A percentile compares a stretch with the other conserved stretches of the same genome.
Evolutionary conservation across 2,329 filamentous ascomycete species (phyloP).

Genomic region (Calonectria fujianensis): DNA sequence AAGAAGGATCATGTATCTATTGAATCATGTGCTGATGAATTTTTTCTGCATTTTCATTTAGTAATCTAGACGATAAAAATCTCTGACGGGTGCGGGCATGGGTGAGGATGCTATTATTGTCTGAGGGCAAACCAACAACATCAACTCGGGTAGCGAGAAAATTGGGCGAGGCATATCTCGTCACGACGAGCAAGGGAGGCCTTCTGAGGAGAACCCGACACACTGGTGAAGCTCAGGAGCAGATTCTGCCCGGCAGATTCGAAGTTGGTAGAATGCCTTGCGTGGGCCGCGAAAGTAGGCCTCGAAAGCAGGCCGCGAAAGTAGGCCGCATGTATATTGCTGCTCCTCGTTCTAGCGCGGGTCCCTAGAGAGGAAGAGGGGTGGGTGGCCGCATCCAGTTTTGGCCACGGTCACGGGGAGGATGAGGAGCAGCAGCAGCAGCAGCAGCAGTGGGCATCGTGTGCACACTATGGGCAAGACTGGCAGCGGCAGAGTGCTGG

Average conservation of each 20-base stretch:
- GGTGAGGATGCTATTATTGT: not conserved
- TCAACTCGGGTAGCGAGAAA: not conserved
- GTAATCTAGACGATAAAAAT: not conserved
- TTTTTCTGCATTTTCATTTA: not conserved
- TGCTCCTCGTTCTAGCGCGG: constrained; percentile 19
- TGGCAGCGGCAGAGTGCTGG: not conserved
- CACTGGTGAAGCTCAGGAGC: constrained; percentile 20
- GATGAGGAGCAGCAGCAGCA: constrained; percentile 22
- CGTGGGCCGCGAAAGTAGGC: constrained; percentile 35
- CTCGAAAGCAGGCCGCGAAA: constrained; percentile 27
- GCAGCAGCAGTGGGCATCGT: not conserved
- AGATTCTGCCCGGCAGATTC: constrained; percentile 31
- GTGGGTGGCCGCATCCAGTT: constrained; percentile 2
- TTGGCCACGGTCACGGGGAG: constrained; percentile 20
- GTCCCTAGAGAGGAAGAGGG: not conserved
- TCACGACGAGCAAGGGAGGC: not conserved
- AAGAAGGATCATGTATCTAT: not conserved
- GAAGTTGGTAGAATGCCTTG: constrained; percentile 50
- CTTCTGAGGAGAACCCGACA: constrained; percentile 22
- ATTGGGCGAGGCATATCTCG: not conserved
- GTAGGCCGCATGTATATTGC: constrained; percentile 33
- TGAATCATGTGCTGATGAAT: not conserved
- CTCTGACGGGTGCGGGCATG: not conserved
- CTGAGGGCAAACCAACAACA: not conserved
- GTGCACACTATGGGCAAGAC: constrained; percentile 4